These are phyloP conservation scores for Podaxis pistillaris DNA, from an alignment of 768 basidiomycete genomes.

Conservation along the genomic window DNA sequence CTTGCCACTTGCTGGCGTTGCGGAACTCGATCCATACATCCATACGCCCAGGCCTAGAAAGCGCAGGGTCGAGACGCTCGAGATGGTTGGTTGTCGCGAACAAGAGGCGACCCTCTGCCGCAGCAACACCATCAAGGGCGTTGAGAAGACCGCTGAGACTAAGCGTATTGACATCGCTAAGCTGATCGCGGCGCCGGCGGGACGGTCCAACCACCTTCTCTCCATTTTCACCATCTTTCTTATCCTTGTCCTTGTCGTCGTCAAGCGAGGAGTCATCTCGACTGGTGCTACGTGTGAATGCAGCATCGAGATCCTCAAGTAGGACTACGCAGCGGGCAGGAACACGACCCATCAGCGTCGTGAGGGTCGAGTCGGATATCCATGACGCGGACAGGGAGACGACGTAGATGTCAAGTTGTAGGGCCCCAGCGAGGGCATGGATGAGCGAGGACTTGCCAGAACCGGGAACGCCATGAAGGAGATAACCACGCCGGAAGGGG, in stretches of 20 bases:
- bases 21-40: constrained; percentile 93
- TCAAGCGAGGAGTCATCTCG: constrained; percentile 58
- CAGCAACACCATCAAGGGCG: constrained; percentile 83
- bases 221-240: constrained; percentile 32
- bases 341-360: constrained; percentile 83
- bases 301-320: constrained; percentile 89
- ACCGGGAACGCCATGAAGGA: constrained; percentile 81
- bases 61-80: constrained; percentile 86
- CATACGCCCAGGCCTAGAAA: constrained; percentile 90
- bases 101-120: constrained; percentile 82
- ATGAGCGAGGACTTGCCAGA: constrained; percentile 87
- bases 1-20: constrained; percentile 82
- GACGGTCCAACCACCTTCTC: constrained; percentile 20
- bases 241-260: constrained; percentile 36
- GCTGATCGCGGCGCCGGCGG: constrained; percentile 46
- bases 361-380: constrained; percentile 86
- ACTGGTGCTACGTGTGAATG: constrained; percentile 74
- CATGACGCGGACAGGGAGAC: constrained; percentile 83
- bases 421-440: constrained; percentile 83
- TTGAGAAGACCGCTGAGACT: constrained; percentile 81
- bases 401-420: constrained; percentile 91
- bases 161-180: constrained; percentile 79
- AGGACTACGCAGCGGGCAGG: constrained; percentile 84
- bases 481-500: constrained; percentile 86
- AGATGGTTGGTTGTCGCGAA: constrained; percentile 92